A percentile compares a stretch with the other conserved stretches of the same genome.
Evolutionary conservation across 345 rosid genomes (phyloP).

Genomic region (Brassica rapa): DNA sequence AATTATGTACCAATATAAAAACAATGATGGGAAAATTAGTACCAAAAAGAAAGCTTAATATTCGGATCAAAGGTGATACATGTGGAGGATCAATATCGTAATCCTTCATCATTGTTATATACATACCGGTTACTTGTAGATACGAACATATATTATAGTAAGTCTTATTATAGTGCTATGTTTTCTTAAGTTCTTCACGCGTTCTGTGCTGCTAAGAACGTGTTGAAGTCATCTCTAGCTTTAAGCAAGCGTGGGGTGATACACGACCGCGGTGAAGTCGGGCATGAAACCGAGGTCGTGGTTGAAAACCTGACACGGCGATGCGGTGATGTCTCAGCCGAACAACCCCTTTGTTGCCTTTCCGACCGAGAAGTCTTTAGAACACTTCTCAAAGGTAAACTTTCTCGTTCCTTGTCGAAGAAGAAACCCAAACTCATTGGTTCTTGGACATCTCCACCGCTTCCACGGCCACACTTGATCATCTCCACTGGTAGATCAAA

Average conservation of each 20-base stretch:
- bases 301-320: constrained; percentile 74
- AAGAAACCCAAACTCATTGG: constrained; percentile 67
- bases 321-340: constrained; percentile 52
- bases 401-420: constrained; percentile 52
- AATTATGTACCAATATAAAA: background rate
- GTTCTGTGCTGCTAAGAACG: constrained; percentile 67
- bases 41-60: background rate
- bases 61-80: background rate
- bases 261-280: constrained; percentile 57
- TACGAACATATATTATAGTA: background rate
- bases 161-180: constrained; percentile 7
- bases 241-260: constrained; percentile 63
- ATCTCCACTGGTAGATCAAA: constrained; percentile 76
- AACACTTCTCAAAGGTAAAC: constrained; percentile 46
- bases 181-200: constrained; percentile 40
- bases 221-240: constrained; percentile 60
- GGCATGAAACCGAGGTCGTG: constrained; percentile 43
- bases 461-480: constrained; percentile 45
- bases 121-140: constrained; percentile 11
- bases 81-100: too few species aligned
- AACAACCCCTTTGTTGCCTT: constrained; percentile 29
- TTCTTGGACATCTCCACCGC: constrained; percentile 48
- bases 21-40: background rate
- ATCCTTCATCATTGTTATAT: constrained; percentile 18
- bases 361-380: constrained; percentile 45